phyloP scores from a whole-genome alignment of 1,139 yeast genomes.

The Geotrichum histeridarum region DNA sequence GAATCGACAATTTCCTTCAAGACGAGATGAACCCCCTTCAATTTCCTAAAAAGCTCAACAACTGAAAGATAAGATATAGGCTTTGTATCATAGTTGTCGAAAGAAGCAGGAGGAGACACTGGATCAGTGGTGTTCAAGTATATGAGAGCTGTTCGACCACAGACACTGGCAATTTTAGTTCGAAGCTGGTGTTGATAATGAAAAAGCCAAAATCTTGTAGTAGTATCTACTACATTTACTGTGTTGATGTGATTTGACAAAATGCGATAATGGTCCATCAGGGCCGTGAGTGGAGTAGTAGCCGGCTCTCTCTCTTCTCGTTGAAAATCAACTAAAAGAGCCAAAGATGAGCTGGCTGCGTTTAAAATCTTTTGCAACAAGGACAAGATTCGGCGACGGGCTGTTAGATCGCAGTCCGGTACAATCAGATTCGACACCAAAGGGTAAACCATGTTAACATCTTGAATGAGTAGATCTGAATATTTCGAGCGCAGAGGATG shows the following conservation, averaged over 20 bases:
- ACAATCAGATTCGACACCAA: constrained; percentile 29
- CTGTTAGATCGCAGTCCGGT: constrained; percentile 33
- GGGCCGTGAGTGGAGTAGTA: neutral
- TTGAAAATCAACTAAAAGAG: neutral
- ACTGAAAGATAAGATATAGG: constrained; percentile 21
- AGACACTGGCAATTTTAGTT: neutral
- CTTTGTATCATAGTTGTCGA: neutral
- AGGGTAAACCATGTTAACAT: constrained; percentile 31
- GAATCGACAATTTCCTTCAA: constrained; percentile 31
- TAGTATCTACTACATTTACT: neutral
- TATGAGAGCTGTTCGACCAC: neutral
- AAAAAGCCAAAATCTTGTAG: constrained; percentile 7
- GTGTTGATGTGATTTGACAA: neutral
- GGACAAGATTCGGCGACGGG: constrained; percentile 29
- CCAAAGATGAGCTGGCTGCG: constrained; percentile 31
- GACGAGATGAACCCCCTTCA: constrained; percentile 28
- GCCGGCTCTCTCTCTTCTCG: neutral
- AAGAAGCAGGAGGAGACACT: neutral
- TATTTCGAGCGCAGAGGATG: too few species aligned
- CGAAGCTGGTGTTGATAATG: constrained; percentile 9
- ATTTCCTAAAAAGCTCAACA: constrained; percentile 26
- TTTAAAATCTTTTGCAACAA: constrained; percentile 26
- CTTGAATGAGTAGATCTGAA: constrained; percentile 33
- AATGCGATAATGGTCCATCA: constrained; percentile 6
- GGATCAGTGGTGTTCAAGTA: neutral